These are phyloP conservation scores for Ceratocystis colombiana DNA, from an alignment of 2,329 filamentous ascomycete genomes.

Conservation along the genomic window DNA sequence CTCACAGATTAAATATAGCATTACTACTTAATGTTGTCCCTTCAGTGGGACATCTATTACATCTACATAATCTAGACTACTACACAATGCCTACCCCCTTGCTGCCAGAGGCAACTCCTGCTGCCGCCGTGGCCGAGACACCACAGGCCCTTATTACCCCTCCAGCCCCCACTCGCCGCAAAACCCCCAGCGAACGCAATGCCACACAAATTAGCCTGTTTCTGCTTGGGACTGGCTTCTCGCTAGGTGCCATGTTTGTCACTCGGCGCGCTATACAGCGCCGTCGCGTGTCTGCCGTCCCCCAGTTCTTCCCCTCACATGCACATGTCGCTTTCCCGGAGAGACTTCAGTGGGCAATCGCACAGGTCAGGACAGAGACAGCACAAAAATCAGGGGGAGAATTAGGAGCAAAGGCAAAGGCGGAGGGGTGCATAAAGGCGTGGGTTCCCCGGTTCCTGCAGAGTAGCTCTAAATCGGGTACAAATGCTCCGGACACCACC, in stretches of 20 bases:
- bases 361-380: not conserved
- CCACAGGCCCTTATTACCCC: not conserved
- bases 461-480: not conserved
- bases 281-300: constrained; percentile 51
- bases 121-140: not conserved
- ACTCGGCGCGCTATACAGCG: constrained; percentile 60
- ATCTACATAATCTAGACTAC: not conserved
- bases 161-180: constrained; percentile 23
- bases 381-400: not conserved
- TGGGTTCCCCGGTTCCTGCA: not conserved
- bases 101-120: not conserved
- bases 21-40: too few species aligned
- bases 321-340: constrained; percentile 34
- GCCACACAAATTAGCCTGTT: constrained; percentile 59
- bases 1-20: too few species aligned
- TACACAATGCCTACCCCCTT: not conserved
- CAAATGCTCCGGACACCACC: not conserved
- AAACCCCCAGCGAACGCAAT: constrained; percentile 39
- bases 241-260: constrained; percentile 59
- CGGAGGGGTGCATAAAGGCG: not conserved
- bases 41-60: too few species aligned
- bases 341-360: constrained; percentile 14
- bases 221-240: constrained; percentile 63
- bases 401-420: not conserved
- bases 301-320: constrained; percentile 62